phyloP scores from a whole-genome alignment of 1,284 basidiomycete species.

The Bondarzewia mesenterica region DNA sequence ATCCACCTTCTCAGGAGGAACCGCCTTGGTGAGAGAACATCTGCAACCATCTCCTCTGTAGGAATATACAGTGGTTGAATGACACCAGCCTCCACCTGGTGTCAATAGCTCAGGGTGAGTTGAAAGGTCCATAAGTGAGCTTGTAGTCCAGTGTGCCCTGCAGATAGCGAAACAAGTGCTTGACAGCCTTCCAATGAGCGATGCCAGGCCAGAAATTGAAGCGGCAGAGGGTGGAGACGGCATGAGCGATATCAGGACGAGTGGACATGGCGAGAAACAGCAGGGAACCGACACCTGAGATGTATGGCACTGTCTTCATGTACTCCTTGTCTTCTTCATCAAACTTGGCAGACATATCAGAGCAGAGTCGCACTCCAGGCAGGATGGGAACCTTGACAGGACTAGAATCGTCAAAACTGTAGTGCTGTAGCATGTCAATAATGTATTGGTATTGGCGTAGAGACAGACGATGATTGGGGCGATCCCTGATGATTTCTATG shows the following conservation, averaged over 20 bases:
- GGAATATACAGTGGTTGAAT: conserved; percentile 15
- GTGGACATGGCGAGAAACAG: conserved; percentile 13
- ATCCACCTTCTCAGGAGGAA: too few relatives aligned
- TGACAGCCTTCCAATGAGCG: conserved; percentile 19
- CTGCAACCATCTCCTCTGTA: conserved; percentile 19
- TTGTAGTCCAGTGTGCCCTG: conserved; percentile 8
- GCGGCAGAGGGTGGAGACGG: conserved; percentile 16
- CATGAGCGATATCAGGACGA: conserved; percentile 23
- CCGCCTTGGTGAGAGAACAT: conserved; percentile 24
- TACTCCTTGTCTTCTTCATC: neutral
- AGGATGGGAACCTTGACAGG: conserved; percentile 16
- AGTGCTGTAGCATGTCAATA: too few relatives aligned
- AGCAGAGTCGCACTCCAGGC: conserved; percentile 8
- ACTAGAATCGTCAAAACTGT: too few relatives aligned
- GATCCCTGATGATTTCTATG: too few relatives aligned
- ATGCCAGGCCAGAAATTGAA: conserved; percentile 18
- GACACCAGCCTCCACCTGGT: conserved; percentile 13
- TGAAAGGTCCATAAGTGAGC: neutral
- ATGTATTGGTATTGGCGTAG: too few relatives aligned
- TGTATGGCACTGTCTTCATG: too few relatives aligned
- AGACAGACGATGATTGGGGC: too few relatives aligned
- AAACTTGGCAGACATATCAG: neutral
- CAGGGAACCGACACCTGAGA: too few relatives aligned
- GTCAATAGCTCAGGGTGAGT: too few relatives aligned
- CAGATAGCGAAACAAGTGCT: conserved; percentile 21